Evolutionary conservation across 2,329 filamentous ascomycete genomes (phyloP).

Genomic region (Fusarium secorum): DNA sequence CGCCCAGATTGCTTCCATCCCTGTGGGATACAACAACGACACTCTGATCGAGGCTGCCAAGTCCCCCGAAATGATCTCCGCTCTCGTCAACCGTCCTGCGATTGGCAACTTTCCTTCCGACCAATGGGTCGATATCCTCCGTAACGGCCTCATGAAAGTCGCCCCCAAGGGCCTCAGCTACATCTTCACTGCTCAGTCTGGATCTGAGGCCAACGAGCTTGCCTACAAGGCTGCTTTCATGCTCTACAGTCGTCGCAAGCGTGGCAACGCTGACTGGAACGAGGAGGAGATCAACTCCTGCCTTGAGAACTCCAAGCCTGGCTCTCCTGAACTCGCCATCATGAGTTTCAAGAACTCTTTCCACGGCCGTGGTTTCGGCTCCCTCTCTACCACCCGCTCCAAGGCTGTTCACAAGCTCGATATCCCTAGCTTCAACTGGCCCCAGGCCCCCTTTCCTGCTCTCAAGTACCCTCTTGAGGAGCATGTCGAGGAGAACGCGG

Average conservation of each 20-base stretch:
- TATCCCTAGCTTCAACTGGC: constrained; percentile 89
- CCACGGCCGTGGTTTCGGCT: constrained; percentile 83
- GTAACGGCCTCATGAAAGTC: constrained; percentile 74
- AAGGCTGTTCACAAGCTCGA: constrained; percentile 88
- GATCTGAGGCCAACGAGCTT: constrained; percentile 84
- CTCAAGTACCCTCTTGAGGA: constrained; percentile 80
- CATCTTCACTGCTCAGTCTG: constrained; percentile 81
- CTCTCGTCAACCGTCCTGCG: constrained; percentile 80
- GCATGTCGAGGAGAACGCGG: constrained; percentile 72
- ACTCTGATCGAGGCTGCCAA: constrained; percentile 69
- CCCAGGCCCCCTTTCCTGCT: constrained; percentile 79
- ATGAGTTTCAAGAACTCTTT: constrained; percentile 81
- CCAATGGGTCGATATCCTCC: constrained; percentile 76
- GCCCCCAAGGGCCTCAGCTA: constrained; percentile 79
- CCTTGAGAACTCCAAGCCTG: constrained; percentile 77
- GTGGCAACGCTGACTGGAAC: constrained; percentile 75
- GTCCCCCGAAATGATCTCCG: constrained; percentile 75
- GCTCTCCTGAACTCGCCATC: constrained; percentile 77
- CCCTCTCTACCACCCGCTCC: constrained; percentile 78
- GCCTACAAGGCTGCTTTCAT: constrained; percentile 90
- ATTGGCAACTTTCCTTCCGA: constrained; percentile 82
- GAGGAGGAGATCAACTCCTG: constrained; percentile 71
- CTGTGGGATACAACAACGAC: constrained; percentile 83
- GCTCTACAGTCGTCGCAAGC: constrained; percentile 76
- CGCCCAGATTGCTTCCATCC: constrained; percentile 84